Base-by-base conservation (phyloP, 2,329 filamentous ascomycete genomes). In the Ophiostoma perfectum region DNA sequence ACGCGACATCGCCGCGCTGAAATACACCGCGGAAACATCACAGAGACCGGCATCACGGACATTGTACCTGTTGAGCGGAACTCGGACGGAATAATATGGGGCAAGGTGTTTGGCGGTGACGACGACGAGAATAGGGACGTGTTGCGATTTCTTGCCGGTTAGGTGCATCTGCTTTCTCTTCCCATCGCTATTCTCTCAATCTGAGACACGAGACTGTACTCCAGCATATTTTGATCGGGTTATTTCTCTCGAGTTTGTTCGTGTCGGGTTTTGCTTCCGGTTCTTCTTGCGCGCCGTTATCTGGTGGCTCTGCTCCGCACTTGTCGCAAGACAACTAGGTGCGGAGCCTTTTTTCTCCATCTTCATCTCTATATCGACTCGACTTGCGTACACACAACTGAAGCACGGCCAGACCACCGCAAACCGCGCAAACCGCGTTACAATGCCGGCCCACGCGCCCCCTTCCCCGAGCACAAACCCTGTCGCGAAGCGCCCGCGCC, bases 401-500 rank as follows among this genome's bases (percentile, higher is more conserved):
- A 16, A 12, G n/a, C 38, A 36, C 55, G 27, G 27, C 12, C 36
- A 60, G 60, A 62, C 58, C 27, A 41, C 58, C 7, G n/a, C n/a
- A 44, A 27, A 41, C 16, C 14, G 27, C 58, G 63, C 74, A 70
- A n/a, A 44, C 39, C 16, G 41, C 39, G 41, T 44, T n/a, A 64
- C 41, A 73, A 83, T 83, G 83, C 80, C 80, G 73, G 78, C 78
- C 58, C 79, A 78, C 72, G 79, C 80, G 69, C 81, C 84, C 74
- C 80, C 81, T 69, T 83, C 83, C 69, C 81, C 82, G 72, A 78
- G 77, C 73, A 76, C 80, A 60, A 81, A 85, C 73, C 83, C 84
- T 60, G 78, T 80, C 73, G 78, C 80, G 73, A 88, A 88, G 78
- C 85, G 86, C 72, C 80, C 82, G 71, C 83, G 85, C 71, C 83